Evolutionary conservation across 2,329 filamentous ascomycete genomes (phyloP).

Genomic region (Aspergillus luchuensis): DNA sequence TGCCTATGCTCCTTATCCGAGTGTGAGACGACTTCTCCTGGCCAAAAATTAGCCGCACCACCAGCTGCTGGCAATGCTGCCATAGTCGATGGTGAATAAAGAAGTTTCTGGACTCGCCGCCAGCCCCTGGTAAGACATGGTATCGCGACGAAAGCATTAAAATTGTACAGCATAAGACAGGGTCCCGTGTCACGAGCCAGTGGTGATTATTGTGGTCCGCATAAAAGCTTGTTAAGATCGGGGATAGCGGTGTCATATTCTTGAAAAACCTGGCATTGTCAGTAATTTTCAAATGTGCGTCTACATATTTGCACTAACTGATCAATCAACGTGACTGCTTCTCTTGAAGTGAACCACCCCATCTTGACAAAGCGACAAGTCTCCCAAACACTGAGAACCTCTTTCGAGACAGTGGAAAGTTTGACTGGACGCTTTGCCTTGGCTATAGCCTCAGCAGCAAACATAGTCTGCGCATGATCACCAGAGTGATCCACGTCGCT

Average conservation of each 20-base stretch:
- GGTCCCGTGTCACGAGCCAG: slow-evolving; percentile 53
- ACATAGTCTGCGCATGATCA: slow-evolving; percentile 23
- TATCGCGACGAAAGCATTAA: slow-evolving; percentile 59
- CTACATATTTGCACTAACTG: slow-evolving; percentile 35
- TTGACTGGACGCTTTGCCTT: slow-evolving; percentile 30
- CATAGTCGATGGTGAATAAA: slow-evolving; percentile 58
- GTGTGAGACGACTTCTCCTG: slow-evolving; percentile 56
- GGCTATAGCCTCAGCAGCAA: slow-evolving; percentile 22
- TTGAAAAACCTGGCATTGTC: slow-evolving; percentile 47
- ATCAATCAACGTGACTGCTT: slow-evolving; percentile 57
- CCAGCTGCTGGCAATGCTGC: slow-evolving; percentile 57
- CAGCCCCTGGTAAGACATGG: slow-evolving; percentile 45
- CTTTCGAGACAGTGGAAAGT: slow-evolving; percentile 32
- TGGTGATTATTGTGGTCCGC: slow-evolving; percentile 52
- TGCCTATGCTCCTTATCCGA: slow-evolving; percentile 53
- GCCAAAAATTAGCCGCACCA: slow-evolving; percentile 56
- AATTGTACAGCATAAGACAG: slow-evolving; percentile 56
- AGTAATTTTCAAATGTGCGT: not conserved
- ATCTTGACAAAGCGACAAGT: slow-evolving; percentile 56
- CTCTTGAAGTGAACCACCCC: slow-evolving; percentile 58
- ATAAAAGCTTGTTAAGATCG: slow-evolving; percentile 54
- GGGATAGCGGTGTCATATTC: slow-evolving; percentile 55
- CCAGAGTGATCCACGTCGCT: slow-evolving; percentile 17
- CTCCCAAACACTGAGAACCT: slow-evolving; percentile 51
- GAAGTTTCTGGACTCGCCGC: slow-evolving; percentile 52